Evolutionary conservation across 2,329 filamentous ascomycete genomes (phyloP).

Genomic region (Colletotrichum trifolii): DNA sequence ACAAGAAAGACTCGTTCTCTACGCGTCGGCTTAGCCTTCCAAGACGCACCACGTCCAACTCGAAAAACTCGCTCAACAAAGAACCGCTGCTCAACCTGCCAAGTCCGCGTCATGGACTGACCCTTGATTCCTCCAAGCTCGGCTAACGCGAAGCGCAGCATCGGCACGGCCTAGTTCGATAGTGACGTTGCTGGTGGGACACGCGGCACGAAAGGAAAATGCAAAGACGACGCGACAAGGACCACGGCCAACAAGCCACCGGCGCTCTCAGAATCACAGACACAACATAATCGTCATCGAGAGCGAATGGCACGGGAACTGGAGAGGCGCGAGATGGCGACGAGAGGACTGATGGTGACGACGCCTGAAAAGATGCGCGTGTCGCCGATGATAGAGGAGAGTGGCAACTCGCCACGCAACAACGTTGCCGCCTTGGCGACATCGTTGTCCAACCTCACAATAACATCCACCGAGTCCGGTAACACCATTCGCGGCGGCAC

Average conservation of each 20-base stretch:
- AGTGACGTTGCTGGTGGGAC: conserved; percentile 25
- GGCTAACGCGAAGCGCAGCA: conserved; percentile 21
- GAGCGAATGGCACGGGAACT: conserved; percentile 66
- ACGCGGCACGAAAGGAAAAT: conserved; percentile 32
- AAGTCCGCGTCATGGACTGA: conserved; percentile 34
- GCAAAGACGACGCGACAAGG: conserved; percentile 32
- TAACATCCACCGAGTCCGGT: conserved; percentile 77
- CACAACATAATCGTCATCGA: conserved; percentile 68
- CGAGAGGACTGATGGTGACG: conserved; percentile 45
- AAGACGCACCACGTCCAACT: conserved; percentile 35
- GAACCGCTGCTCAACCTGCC: conserved; percentile 34
- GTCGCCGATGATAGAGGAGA: conserved; percentile 76
- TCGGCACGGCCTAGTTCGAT: conserved; percentile 2
- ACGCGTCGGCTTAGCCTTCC: conserved; percentile 45
- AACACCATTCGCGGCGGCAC: conserved; percentile 74
- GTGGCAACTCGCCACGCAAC: conserved; percentile 41
- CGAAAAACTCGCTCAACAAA: conserved; percentile 36
- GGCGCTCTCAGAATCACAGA: conserved; percentile 47
- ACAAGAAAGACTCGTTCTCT: conserved; percentile 42
- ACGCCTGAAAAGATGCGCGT: conserved; percentile 57
- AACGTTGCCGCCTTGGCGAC: conserved; percentile 40
- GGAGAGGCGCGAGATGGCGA: conserved; percentile 56
- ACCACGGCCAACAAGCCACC: conserved; percentile 26
- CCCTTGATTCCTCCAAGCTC: conserved; percentile 39
- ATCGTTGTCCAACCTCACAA: conserved; percentile 49